These are phyloP conservation scores for Phytophthora constricta DNA, from an alignment of 352 stramenopile genomes.

Conservation along the genomic window DNA sequence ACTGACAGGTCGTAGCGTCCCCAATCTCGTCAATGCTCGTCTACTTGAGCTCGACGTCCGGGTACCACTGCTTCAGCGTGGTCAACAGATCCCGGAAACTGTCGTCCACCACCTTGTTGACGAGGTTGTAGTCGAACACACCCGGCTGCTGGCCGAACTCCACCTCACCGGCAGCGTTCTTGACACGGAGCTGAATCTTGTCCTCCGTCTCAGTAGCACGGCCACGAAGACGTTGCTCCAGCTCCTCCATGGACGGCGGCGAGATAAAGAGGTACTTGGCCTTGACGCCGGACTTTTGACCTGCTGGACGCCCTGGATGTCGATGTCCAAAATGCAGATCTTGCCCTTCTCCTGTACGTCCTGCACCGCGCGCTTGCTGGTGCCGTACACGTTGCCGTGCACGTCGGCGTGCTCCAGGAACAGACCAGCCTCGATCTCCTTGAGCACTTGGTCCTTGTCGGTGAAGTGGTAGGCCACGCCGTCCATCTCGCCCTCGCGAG, in stretches of 20 bases:
- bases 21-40: not conserved
- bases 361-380: slow-evolving; percentile 92
- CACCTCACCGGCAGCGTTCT: slow-evolving; percentile 94
- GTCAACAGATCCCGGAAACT: slow-evolving; percentile 75
- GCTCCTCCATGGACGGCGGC: slow-evolving; percentile 93
- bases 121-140: slow-evolving; percentile 90
- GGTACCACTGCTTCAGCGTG: slow-evolving; percentile 83
- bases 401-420: slow-evolving; percentile 98
- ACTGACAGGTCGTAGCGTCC: slow-evolving; percentile 2
- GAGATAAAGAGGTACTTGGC: slow-evolving; percentile 97
- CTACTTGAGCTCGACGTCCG: slow-evolving; percentile 62
- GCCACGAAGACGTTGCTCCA: slow-evolving; percentile 95
- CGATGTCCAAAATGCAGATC: slow-evolving; percentile 99
- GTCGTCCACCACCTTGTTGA: slow-evolving; percentile 90
- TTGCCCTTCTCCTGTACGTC: slow-evolving; percentile 93
- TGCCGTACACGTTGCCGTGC: slow-evolving; percentile 98
- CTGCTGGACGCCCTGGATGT: slow-evolving; percentile 97
- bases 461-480: slow-evolving; percentile 98
- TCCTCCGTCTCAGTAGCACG: slow-evolving; percentile 97
- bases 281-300: slow-evolving; percentile 91
- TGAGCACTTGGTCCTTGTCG: slow-evolving; percentile 91
- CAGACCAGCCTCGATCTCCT: slow-evolving; percentile 93
- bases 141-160: slow-evolving; percentile 86
- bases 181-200: slow-evolving; percentile 92
- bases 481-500: slow-evolving; percentile 94